Evolutionary conservation across 2,329 filamentous ascomycete species (phyloP).

Genomic region (Trichophyton verrucosum): DNA sequence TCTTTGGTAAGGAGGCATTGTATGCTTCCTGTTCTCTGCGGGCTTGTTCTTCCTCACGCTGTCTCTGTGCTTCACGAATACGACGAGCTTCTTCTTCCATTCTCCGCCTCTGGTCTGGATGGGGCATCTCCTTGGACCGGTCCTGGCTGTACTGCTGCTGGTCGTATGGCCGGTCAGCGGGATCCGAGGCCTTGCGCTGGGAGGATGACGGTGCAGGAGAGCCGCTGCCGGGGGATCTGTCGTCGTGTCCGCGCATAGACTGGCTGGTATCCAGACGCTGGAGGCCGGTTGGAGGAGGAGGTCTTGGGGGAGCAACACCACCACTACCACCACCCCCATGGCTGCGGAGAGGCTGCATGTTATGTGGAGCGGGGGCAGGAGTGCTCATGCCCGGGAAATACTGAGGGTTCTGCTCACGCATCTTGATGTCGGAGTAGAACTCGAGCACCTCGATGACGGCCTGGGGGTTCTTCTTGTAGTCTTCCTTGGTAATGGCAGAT

Average conservation of each 20-base stretch:
- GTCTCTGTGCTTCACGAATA: slow-evolving; percentile 25
- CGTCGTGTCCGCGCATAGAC: slow-evolving; percentile 20
- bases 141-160: slow-evolving; percentile 34
- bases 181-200: slow-evolving; percentile 44
- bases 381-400: slow-evolving; percentile 49
- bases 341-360: slow-evolving; percentile 36
- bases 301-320: slow-evolving; percentile 56
- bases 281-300: slow-evolving; percentile 42
- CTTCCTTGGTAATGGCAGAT: slow-evolving; percentile 94
- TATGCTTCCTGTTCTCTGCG: slow-evolving; percentile 74
- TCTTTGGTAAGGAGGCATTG: slow-evolving; percentile 78
- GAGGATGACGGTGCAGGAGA: slow-evolving; percentile 21
- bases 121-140: slow-evolving; percentile 46
- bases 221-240: slow-evolving; percentile 23
- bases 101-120: slow-evolving; percentile 36
- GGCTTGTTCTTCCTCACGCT: slow-evolving; percentile 45
- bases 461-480: slow-evolving; percentile 93
- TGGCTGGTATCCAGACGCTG: slow-evolving; percentile 36
- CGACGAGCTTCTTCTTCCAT: slow-evolving; percentile 44
- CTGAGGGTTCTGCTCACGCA: slow-evolving; percentile 50
- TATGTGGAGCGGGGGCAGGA: slow-evolving; percentile 41
- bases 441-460: slow-evolving; percentile 56
- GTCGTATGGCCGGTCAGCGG: slow-evolving; percentile 36
- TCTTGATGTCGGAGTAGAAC: slow-evolving; percentile 58
- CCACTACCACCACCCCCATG: slow-evolving; percentile 19